Conservation (phyloP, 805 yeast species). For the Blastobotrys robertii region DNA sequence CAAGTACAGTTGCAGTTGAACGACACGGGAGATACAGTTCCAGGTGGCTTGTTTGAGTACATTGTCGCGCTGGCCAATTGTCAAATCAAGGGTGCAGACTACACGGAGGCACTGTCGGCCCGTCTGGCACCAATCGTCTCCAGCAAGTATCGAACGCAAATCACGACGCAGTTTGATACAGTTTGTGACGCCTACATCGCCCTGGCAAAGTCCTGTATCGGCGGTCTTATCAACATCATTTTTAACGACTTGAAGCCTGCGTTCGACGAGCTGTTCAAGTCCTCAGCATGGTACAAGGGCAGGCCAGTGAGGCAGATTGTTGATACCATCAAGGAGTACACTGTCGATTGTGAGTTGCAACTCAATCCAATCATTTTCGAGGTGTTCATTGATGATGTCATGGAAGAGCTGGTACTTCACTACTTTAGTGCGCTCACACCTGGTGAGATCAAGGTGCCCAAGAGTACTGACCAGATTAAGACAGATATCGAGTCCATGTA, state of each 20-base stretch:
- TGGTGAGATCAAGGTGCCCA: constrained; percentile 31
- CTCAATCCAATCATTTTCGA: constrained; percentile 47
- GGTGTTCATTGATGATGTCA: constrained; percentile 41
- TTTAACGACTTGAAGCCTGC: constrained; percentile 63
- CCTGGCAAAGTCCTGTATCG: constrained; percentile 56
- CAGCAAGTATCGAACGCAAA: constrained; percentile 50
- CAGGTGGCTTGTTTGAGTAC: constrained; percentile 76
- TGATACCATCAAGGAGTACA: constrained; percentile 68
- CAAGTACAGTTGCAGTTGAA: constrained; percentile 36
- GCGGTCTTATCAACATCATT: constrained; percentile 47
- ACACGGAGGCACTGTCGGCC: constrained; percentile 58
- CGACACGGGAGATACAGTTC: constrained; percentile 35
- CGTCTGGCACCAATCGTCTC: constrained; percentile 57
- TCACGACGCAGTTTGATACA: constrained; percentile 46
- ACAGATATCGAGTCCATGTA: constrained; percentile 52
- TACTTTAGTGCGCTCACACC: constrained; percentile 42
- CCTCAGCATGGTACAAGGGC: constrained; percentile 60
- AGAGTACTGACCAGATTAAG: constrained; percentile 41
- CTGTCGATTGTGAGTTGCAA: constrained; percentile 49
- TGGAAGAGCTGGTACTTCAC: constrained; percentile 41
- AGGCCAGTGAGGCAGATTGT: constrained; percentile 50
- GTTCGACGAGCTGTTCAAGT: constrained; percentile 45
- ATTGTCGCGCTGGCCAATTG: constrained; percentile 78
- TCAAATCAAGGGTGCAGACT: constrained; percentile 62
- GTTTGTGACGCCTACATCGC: constrained; percentile 75